phyloP scores from a whole-genome alignment of 345 rosid genomes.

The Boechera retrofracta region DNA sequence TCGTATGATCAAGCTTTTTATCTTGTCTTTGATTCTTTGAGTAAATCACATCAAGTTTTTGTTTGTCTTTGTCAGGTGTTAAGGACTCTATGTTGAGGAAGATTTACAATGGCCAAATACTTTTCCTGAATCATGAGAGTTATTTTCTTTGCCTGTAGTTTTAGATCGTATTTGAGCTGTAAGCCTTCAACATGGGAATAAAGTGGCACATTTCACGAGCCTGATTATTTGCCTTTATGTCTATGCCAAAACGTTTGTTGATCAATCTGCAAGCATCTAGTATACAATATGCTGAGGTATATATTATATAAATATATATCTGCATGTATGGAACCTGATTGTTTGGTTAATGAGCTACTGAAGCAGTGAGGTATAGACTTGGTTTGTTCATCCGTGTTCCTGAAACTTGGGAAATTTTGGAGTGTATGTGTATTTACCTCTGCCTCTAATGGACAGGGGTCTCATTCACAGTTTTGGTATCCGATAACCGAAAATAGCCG shows the following conservation, averaged over 20 bases:
- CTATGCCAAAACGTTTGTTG: slow-evolving; percentile 20
- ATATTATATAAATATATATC: too few species aligned
- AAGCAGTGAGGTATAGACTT: not conserved
- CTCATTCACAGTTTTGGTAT: not conserved
- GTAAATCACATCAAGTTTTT: slow-evolving; percentile 3
- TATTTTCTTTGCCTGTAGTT: slow-evolving; percentile 18
- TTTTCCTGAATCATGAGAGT: slow-evolving; percentile 8
- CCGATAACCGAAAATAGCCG: not conserved
- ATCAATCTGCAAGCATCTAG: slow-evolving; percentile 16
- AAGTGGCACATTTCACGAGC: not conserved
- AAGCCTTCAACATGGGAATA: slow-evolving; percentile 31
- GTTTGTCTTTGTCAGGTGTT: slow-evolving; percentile 38
- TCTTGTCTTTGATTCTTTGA: not conserved
- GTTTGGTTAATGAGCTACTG: not conserved
- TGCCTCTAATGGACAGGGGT: not conserved
- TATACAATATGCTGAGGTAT: slow-evolving; percentile 4
- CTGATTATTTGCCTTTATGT: slow-evolving; percentile 15
- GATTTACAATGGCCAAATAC: slow-evolving; percentile 18
- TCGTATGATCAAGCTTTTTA: slow-evolving; percentile 3
- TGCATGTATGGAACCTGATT: not conserved
- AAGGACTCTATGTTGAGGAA: slow-evolving; percentile 20
- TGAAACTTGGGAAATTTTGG: not conserved
- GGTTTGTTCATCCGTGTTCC: slow-evolving; percentile 7
- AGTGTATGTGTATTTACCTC: not conserved
- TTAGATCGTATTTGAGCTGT: slow-evolving; percentile 24